These are phyloP conservation scores for Suillus hirtellus DNA, from an alignment of 768 basidiomycete species.

Conservation along the genomic window DNA sequence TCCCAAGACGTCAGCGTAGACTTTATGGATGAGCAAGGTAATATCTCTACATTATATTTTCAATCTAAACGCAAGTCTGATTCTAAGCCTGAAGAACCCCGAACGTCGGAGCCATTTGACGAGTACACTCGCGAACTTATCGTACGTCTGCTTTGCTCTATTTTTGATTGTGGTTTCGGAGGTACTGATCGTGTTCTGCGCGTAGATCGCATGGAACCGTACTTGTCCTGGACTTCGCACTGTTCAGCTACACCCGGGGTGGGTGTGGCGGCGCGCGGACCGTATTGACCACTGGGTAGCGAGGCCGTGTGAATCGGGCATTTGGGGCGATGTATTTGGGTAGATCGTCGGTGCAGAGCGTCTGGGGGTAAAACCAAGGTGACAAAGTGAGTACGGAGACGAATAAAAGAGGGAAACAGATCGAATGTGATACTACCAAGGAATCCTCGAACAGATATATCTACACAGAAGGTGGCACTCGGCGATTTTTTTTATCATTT, in stretches of 20 bases:
- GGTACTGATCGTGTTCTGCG: background rate
- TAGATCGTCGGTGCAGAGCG: background rate
- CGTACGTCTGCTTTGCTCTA: background rate
- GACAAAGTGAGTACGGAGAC: background rate
- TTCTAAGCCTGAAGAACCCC: background rate
- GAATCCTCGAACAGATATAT: background rate
- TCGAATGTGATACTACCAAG: background rate
- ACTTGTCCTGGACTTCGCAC: constrained; percentile 39
- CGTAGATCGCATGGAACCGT: constrained; percentile 44
- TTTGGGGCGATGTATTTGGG: constrained; percentile 3
- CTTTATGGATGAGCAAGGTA: background rate
- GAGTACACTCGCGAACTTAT: constrained; percentile 6
- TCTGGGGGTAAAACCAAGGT: background rate
- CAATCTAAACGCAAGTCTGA: background rate
- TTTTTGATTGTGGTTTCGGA: too few species aligned
- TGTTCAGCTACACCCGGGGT: constrained; percentile 42
- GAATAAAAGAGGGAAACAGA: background rate
- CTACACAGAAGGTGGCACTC: too few species aligned
- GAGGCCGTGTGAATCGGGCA: background rate
- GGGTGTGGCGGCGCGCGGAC: constrained; percentile 38
- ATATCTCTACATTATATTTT: background rate
- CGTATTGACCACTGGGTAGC: background rate
- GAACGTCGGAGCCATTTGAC: background rate
- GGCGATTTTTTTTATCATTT: background rate
- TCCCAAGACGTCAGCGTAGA: background rate